These are phyloP conservation scores for Adansonia gregorii DNA, from an alignment of 441 rosid species.

Conservation along the genomic window DNA sequence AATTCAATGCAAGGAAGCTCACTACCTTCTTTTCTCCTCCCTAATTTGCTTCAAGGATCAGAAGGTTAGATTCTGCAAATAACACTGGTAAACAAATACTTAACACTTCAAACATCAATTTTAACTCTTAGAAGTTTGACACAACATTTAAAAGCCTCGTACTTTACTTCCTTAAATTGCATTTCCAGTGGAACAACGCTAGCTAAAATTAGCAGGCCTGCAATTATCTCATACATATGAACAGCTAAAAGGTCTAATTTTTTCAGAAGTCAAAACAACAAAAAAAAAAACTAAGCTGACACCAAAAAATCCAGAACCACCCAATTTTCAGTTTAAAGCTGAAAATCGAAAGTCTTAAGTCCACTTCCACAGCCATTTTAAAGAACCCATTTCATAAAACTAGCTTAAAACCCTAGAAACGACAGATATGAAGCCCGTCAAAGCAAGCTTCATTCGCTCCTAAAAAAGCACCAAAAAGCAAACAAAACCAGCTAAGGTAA, in stretches of 20 bases:
- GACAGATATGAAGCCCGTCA: slow-evolving; percentile 5
- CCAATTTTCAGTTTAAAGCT: background rate
- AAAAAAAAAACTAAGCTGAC: background rate
- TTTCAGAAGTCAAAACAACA: slow-evolving; percentile 16
- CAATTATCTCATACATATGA: no score
- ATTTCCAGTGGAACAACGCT: no score
- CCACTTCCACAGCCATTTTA: slow-evolving; percentile 14
- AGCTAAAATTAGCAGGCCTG: no score
- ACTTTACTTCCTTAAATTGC: no score
- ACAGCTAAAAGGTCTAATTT: no score
- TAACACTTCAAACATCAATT: background rate
- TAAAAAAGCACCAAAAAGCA: slow-evolving; percentile 12
- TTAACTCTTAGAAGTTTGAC: background rate
- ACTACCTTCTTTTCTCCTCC: background rate
- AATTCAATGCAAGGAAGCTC: background rate
- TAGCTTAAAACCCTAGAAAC: slow-evolving; percentile 27
- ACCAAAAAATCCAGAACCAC: background rate
- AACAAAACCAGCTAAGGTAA: slow-evolving; percentile 8
- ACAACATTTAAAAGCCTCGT: background rate
- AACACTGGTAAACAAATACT: background rate
- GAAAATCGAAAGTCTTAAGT: background rate
- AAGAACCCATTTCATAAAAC: background rate
- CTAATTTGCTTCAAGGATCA: background rate
- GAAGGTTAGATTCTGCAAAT: background rate
- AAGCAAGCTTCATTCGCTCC: slow-evolving; percentile 26